Evolutionary conservation across 1,139 yeast species (phyloP).

Genomic region (Candida pseudoviswanathii): DNA sequence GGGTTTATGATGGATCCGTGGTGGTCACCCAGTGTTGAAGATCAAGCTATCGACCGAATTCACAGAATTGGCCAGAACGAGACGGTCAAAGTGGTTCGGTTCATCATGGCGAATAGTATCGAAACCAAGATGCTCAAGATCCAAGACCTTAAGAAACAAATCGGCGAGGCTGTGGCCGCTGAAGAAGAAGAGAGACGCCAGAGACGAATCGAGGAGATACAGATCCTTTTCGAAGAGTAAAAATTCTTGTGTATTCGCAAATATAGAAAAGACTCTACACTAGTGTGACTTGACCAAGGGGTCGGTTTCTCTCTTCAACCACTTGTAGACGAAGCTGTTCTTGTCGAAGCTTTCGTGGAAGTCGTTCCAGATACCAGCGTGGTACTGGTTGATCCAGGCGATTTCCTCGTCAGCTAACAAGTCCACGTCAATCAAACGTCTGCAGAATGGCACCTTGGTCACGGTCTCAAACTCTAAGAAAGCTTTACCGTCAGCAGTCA

Average conservation of each 20-base stretch:
- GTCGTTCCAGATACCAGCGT: conserved; percentile 59
- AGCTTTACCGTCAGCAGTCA: conserved; percentile 48
- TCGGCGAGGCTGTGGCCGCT: conserved; percentile 84
- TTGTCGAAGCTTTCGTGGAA: conserved; percentile 51
- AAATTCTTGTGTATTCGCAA: too few species aligned
- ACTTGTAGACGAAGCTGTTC: conserved; percentile 56
- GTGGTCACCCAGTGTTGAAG: conserved; percentile 96
- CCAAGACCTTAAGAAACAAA: conserved; percentile 81
- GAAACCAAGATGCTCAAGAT: conserved; percentile 88
- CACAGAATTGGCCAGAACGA: conserved; percentile 87
- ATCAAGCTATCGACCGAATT: conserved; percentile 92
- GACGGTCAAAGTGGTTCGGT: conserved; percentile 74
- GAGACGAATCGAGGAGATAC: conserved; percentile 79
- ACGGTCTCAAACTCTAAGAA: conserved; percentile 82
- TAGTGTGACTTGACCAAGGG: conserved; percentile 25
- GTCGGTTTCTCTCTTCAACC: conserved; percentile 77
- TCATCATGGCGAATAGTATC: conserved; percentile 81
- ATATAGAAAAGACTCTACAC: too few species aligned
- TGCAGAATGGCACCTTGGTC: conserved; percentile 80
- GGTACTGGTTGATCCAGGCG: conserved; percentile 70
- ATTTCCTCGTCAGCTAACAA: conserved; percentile 62
- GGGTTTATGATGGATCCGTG: conserved; percentile 97
- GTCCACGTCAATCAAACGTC: conserved; percentile 24
- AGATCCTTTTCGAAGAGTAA: conserved; percentile 66
- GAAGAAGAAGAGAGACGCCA: conserved; percentile 76